Base-by-base conservation (phyloP, 495 filamentous ascomycete species). In the Pyronema domesticum region DNA sequence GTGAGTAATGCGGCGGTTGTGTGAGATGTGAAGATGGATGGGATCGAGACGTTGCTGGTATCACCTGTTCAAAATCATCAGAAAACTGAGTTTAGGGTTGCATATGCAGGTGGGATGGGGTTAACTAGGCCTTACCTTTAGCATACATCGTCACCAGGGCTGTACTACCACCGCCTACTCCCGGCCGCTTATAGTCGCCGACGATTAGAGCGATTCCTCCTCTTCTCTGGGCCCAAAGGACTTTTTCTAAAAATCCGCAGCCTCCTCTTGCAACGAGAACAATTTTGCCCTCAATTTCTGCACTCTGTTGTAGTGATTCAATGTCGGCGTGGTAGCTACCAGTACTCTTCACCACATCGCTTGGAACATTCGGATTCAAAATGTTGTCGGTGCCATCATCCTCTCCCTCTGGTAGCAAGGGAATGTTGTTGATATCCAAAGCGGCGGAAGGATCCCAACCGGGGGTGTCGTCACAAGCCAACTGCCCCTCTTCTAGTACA, bases 401-500 rank as follows among this genome's bases (percentile, higher is more conserved):
- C 33, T 71, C 64, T 11, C 46, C 55, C 33, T 46, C 37, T 0
- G 44, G 23, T 8, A 47, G 18, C 19, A 42, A 34, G 5, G 54
- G 54, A 45, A 46, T n/a, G 3, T 46, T 18, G 39, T 14, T 50
- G 17, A 53, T 3, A 51, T 40, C 42, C 11, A 55, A 7, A 18
- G 36, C 42, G 3, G 55, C 42, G 8, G 58, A 59, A 13, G 55
- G 59, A 51, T 77, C 78, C 89, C 91, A 95, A 3, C 86, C 88
- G 1, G 86, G 85, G n/a, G 95, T 82, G 75, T 96, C 91, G 58
- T 89, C 94, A 68, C 91, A 98, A 19, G 93, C 91, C n/a, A 95
- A 72, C 71, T 98, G 89, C 0, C 89, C 86, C 62, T 87, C 84
- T 1, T 75, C 71, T 30, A 64, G 49, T 14, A 64, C 62, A 55